A percentile compares a stretch with the other conserved stretches of the same genome.
Conservation (phyloP, 345 rosid genomes). For the Garcia nutans region DNA sequence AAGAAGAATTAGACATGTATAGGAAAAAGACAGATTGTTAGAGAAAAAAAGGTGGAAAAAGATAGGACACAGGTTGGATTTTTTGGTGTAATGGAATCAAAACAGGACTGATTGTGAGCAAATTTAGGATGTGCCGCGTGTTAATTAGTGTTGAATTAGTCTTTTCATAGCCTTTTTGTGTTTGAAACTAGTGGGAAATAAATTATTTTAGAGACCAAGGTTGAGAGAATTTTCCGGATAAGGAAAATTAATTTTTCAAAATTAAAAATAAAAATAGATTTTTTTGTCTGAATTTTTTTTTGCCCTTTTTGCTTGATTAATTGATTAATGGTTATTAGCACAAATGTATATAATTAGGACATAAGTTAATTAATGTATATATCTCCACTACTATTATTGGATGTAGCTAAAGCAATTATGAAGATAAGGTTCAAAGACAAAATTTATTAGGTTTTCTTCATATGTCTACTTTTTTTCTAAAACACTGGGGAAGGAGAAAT, state of each 20-base stretch:
- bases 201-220: slow-evolving; percentile 3
- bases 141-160: slow-evolving; percentile 9
- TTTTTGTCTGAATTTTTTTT: not conserved
- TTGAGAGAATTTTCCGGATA: slow-evolving; percentile 19
- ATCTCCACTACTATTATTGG: too few species aligned
- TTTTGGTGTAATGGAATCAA: slow-evolving; percentile 1
- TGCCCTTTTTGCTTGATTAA: not conserved
- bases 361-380: too few species aligned
- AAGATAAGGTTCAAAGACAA: too few species aligned
- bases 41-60: slow-evolving; percentile 22
- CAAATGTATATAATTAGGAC: too few species aligned
- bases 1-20: slow-evolving; percentile 28
- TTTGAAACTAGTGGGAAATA: slow-evolving; percentile 4
- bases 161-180: not conserved
- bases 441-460: too few species aligned
- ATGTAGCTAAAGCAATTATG: too few species aligned
- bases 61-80: slow-evolving; percentile 26
- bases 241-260: not conserved
- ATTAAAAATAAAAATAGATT: not conserved
- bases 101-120: slow-evolving; percentile 21
- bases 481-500: too few species aligned
- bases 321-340: not conserved
- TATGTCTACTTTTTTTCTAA: too few species aligned
- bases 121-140: slow-evolving; percentile 17
- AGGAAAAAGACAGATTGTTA: not conserved